Evolutionary conservation across 108 stramenopile genomes (phyloP), one percentile per base, ranked within the genome.

Genomic region (Pelagomonas calceolata): DNA sequence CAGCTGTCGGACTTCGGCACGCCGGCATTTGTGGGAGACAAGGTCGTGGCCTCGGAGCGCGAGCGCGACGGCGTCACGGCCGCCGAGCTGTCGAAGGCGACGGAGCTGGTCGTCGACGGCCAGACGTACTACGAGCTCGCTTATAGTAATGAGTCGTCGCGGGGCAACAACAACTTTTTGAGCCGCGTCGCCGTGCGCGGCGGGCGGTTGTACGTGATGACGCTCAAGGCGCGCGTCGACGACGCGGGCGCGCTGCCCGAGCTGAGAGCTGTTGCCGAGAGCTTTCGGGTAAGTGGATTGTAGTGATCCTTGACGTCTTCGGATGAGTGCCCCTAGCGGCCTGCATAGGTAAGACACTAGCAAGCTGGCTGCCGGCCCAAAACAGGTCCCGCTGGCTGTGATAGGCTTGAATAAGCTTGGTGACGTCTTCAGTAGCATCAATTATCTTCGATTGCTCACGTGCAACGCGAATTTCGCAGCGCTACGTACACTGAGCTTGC

Each of bases 21-120:
- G 66, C 66, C 66, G 18, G 34, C 12, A 14, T 33, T 34, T 16
- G 66, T 66, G 18, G 66, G 21, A 15, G 66, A 66, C 66, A 66
- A 66, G 66, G 66, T 66, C 16, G 34, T 66, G 4, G 66, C 66
- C 33, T 34, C 66, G 12, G 66, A 66, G 66, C 33, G 34, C 7
- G 0, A 26, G 17, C 66, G 66, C 34, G 66, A 66, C 66, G 66
- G 66, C 34, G 34, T 66, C 51, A 60, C 51, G 21, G 3, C 26
- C 21, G 21, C 21, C 0, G 4, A 1, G 51, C 26, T 60, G 14
- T 26, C 0, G 21, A 3, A 60, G 7, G 51, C 51, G 51, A 1
- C 7, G 51, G 3, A 26, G 21, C 21, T 60, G 21, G 51, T 4
- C 51, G 51, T 16, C 51, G 51, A 17, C 7, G 51, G 21, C 21